Conservation (phyloP, 768 basidiomycete species). For the Naganishia friedmannii region DNA sequence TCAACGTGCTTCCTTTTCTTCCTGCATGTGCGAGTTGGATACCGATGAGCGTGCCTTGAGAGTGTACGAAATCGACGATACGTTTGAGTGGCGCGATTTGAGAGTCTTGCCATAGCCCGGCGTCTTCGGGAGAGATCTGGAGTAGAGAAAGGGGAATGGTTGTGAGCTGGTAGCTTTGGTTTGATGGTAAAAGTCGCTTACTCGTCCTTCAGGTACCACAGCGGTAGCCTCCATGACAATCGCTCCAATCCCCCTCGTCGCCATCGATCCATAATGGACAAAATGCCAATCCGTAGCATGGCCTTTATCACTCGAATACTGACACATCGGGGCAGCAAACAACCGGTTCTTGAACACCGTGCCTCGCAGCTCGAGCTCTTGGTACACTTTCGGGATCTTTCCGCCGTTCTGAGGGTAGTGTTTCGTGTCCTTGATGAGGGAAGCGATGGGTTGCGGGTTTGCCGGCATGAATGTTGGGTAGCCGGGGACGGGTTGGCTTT, state of each 20-base stretch:
- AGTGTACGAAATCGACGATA: slow-evolving; percentile 70
- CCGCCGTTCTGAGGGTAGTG: slow-evolving; percentile 57
- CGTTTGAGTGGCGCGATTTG: slow-evolving; percentile 69
- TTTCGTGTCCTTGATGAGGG: slow-evolving; percentile 43
- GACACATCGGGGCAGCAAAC: slow-evolving; percentile 56
- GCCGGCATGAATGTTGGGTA: slow-evolving; percentile 44
- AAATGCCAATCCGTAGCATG: slow-evolving; percentile 80
- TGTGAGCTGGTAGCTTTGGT: not conserved
- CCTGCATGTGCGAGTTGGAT: slow-evolving; percentile 79
- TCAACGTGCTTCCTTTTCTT: slow-evolving; percentile 69
- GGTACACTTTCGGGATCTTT: slow-evolving; percentile 62
- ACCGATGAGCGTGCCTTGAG: slow-evolving; percentile 68
- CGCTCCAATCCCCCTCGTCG: slow-evolving; percentile 67
- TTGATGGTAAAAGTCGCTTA: slow-evolving; percentile 2
- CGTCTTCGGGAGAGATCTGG: slow-evolving; percentile 72
- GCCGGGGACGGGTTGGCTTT: slow-evolving; percentile 29
- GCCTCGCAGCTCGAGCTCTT: slow-evolving; percentile 63
- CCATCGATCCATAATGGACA: slow-evolving; percentile 70
- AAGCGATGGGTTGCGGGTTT: slow-evolving; percentile 43
- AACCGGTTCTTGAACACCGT: slow-evolving; percentile 72
- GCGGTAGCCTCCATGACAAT: slow-evolving; percentile 73
- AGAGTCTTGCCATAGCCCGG: slow-evolving; percentile 71
- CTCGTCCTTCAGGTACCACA: slow-evolving; percentile 63
- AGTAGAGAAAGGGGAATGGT: slow-evolving; percentile 44
- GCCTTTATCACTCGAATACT: slow-evolving; percentile 57